Base-by-base conservation (phyloP, 2,329 filamentous ascomycete species). In the Alternaria incomplexa region DNA sequence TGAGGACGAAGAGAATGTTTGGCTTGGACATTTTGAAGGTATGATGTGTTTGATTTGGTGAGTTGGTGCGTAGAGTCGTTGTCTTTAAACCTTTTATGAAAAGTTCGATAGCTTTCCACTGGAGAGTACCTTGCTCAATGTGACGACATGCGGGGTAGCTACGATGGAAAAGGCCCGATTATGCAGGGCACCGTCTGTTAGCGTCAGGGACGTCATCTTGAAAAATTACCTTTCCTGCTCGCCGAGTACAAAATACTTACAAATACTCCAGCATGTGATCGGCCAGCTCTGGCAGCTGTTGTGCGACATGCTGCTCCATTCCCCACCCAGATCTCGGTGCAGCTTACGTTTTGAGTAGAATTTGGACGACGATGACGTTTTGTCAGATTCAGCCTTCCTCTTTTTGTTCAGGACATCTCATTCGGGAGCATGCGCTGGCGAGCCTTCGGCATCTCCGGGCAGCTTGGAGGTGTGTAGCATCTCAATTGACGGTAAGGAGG, bases 1-100 rank as follows among this genome's bases (percentile, higher is more conserved):
- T 91, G 65, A 93, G 87, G 61, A 93, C 87, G 77, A 92, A 81
- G 81, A 93, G 89, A 67, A 93, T 81, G 78, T 90, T 91, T 43
- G 84, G 84, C 57, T 70, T 70, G 13, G 58, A 65, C 58, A 66
- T 65, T 36, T 11, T 65, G 57, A 17, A 46, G 25, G 5, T 50
- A 4, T 40, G 43, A 20, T 10, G 7, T 36, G 22, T 17, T 36
- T 36, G 48, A 23, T 56, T 2, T 45, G 32, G 7, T 47, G 20
- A 23, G 1, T 5, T 32, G 7, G 1, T 25, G 43, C 7, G 28
- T 23, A 28, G 12, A 30, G 20, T 43, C 17, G 22, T 22, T 17
- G 6, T 48, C 6, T 23, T 48, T 17, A 30, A 28, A 43, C n/a
- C n/a, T 23, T 46, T 11, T 44, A 11, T 30, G 32, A 52, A 48